Base-by-base conservation (phyloP, 331 rosid genomes). In the Pyracantha coccinea region DNA sequence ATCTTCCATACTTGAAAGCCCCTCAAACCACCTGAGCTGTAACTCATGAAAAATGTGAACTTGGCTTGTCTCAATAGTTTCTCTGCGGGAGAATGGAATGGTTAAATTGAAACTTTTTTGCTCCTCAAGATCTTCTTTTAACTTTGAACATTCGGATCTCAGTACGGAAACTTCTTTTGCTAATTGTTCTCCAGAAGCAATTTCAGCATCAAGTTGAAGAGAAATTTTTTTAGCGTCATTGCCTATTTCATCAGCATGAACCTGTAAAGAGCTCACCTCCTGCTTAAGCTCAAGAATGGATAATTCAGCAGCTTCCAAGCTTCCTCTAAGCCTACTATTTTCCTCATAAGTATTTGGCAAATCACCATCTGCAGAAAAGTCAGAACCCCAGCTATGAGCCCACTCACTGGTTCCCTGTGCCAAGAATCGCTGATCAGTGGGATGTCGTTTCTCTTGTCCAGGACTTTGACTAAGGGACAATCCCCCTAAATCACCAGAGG, bases 321-420 rank as follows among this genome's bases (percentile, higher is more conserved):
- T 85, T 77, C 86, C 89, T 76, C 84, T 77, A 76, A 89, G 88
- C 75, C 87, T 83, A 76, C 74, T 64, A 77, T 84, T 87, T 85
- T 89, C 97, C 85, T 89, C 96, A 11, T 85, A 90, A 50, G 88
- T 84, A 83, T 65, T 78, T 81, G 86, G 84, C 78, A 92, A 70
- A 64, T 82, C 90, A 78, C 73, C 82, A 73, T 88, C 83, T 50
- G 89, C 84, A 72, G 94, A 78, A 79, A 78, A 84, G 70, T 90
- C 97, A 82, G 87, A 66, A 69, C 83, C 83, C 97, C 97, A 94
- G 84, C 87, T 83, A 79, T 83, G 92, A 82, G 84, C 86, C 93
- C 97, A 83, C 72, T 88, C 91, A 84, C 68, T 87, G 64, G 81
- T 80, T 47, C 89, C 82, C 73, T 27, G 92, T 57, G 83, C 81